Percentiles rank a stretch among this genome's conserved stretches.
phyloP scores from a whole-genome alignment of 208 protist species.

The Leishmania tropica region DNA sequence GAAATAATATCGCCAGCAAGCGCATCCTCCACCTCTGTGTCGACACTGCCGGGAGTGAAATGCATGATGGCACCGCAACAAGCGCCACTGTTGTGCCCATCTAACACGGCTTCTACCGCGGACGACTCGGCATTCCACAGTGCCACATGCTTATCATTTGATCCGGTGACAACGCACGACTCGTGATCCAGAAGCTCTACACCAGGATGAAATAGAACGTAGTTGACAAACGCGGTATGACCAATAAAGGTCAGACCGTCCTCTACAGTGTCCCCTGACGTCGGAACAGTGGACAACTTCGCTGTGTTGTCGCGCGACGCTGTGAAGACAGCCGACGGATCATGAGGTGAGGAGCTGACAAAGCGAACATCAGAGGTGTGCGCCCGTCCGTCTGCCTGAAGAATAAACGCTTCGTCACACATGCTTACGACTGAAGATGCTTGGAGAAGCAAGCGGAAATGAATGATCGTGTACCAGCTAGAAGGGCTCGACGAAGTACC shows the following conservation, averaged over 20 bases:
- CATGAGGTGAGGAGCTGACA: conserved; percentile 30
- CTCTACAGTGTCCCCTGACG: conserved; percentile 3
- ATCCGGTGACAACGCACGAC: conserved; percentile 65
- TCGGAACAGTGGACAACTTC: conserved; percentile 32
- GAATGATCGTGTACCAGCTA: not conserved
- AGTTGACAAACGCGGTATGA: conserved; percentile 86
- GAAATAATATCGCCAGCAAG: conserved; percentile 66
- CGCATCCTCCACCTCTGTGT: conserved; percentile 17
- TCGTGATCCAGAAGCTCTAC: conserved; percentile 38
- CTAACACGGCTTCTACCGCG: conserved; percentile 65
- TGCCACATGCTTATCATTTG: conserved; percentile 78
- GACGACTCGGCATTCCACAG: conserved; percentile 56
- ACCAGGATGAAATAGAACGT: conserved; percentile 55
- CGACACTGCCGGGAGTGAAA: conserved; percentile 4
- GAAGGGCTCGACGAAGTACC: not conserved
- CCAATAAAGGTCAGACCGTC: conserved; percentile 46
- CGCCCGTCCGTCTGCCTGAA: conserved; percentile 57
- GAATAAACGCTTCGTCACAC: conserved; percentile 32
- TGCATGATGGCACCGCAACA: conserved; percentile 56
- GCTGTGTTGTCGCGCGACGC: conserved; percentile 70
- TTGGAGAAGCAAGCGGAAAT: not conserved
- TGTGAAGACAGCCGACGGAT: conserved; percentile 29
- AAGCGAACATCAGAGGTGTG: conserved; percentile 67
- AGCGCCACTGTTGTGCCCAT: conserved; percentile 62
- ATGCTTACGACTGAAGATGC: not conserved